Evolutionary conservation across 2,329 filamentous ascomycete genomes (phyloP).

Genomic region (Monilinia fructicola): DNA sequence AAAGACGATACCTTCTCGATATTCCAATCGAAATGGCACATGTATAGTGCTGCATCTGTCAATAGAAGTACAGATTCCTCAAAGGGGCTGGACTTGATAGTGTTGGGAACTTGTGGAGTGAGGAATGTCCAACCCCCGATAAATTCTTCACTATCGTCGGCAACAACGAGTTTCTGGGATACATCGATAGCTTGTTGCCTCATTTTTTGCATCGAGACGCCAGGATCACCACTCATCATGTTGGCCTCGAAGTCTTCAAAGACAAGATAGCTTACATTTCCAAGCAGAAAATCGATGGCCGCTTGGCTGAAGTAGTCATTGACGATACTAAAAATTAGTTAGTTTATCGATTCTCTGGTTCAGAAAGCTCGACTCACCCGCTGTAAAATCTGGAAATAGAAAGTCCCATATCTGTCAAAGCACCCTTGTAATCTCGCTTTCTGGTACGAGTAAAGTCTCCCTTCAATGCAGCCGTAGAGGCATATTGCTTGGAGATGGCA

Average conservation of each 20-base stretch:
- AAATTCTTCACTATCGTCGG: slow-evolving; percentile 79
- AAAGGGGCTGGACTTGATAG: slow-evolving; percentile 68
- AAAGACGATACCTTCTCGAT: slow-evolving; percentile 93
- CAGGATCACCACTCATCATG: slow-evolving; percentile 91
- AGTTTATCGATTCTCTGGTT: slow-evolving; percentile 3
- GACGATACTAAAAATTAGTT: slow-evolving; percentile 67
- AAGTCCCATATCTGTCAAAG: slow-evolving; percentile 85
- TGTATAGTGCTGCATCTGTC: slow-evolving; percentile 81
- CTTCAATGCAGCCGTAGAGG: slow-evolving; percentile 92
- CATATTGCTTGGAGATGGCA: slow-evolving; percentile 92
- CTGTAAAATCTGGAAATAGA: slow-evolving; percentile 76
- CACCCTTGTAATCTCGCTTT: slow-evolving; percentile 87
- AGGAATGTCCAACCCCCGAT: slow-evolving; percentile 87
- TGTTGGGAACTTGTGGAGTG: slow-evolving; percentile 70
- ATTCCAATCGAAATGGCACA: slow-evolving; percentile 91
- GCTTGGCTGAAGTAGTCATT: slow-evolving; percentile 97
- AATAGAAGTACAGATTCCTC: slow-evolving; percentile 87
- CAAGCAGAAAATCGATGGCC: slow-evolving; percentile 89
- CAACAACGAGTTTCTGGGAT: slow-evolving; percentile 81
- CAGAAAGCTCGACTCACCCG: slow-evolving; percentile 49
- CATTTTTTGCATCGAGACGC: slow-evolving; percentile 80
- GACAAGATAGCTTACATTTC: slow-evolving; percentile 78
- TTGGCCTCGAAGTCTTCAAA: slow-evolving; percentile 94
- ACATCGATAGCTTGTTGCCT: slow-evolving; percentile 88
- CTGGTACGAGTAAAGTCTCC: slow-evolving; percentile 92